phyloP scores from a whole-genome alignment of 2,329 filamentous ascomycete species.

The Colletotrichum costaricense region DNA sequence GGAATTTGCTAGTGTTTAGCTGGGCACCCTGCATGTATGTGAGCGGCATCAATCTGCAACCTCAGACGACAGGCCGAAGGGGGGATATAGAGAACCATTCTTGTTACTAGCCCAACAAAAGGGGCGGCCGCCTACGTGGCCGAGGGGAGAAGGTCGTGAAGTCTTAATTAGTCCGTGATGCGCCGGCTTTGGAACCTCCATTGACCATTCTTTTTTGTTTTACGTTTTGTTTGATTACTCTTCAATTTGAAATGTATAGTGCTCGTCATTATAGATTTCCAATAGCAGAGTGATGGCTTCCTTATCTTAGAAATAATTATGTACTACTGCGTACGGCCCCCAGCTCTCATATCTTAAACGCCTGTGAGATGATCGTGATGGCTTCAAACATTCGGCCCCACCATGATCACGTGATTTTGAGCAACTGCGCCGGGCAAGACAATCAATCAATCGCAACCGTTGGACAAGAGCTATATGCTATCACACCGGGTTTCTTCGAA shows the following conservation, averaged over 20 bases:
- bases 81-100: not conserved
- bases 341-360: not conserved
- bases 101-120: not conserved
- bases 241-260: too few relatives aligned
- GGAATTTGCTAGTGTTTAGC: not conserved
- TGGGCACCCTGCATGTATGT: not conserved
- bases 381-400: not conserved
- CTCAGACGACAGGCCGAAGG: not conserved
- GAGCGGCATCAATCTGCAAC: not conserved
- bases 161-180: not conserved
- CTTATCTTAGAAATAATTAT: too few relatives aligned
- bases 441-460: not conserved
- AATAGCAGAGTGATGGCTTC: too few relatives aligned
- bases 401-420: not conserved
- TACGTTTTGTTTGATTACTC: too few relatives aligned
- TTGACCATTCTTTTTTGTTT: too few relatives aligned
- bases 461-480: too few relatives aligned
- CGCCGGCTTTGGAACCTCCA: too few relatives aligned
- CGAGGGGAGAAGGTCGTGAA: not conserved
- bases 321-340: not conserved
- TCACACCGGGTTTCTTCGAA: not conserved
- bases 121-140: not conserved
- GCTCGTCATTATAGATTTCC: too few relatives aligned
- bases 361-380: not conserved
- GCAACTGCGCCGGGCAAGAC: not conserved